phyloP scores from a whole-genome alignment of 352 stramenopile genomes.

The Phytophthora pistaciae region DNA sequence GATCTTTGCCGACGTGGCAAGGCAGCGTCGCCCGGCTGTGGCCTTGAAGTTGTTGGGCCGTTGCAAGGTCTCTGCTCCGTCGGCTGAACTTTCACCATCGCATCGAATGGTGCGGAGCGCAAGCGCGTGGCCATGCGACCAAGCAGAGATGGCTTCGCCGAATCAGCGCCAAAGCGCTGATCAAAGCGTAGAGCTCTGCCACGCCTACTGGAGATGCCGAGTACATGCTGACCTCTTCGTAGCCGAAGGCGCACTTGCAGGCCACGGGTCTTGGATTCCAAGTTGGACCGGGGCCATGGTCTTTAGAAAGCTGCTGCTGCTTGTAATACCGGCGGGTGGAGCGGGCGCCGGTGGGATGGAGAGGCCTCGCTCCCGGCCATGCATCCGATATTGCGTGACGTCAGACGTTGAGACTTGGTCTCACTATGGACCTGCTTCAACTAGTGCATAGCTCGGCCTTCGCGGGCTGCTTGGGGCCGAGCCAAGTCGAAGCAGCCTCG shows the following conservation, averaged over 20 bases:
- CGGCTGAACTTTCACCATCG: conserved; percentile 29
- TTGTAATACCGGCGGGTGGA: conserved; percentile 14
- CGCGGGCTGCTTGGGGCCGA: conserved; percentile 21
- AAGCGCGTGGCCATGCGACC: conserved; percentile 13
- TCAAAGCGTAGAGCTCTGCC: no score
- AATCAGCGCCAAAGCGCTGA: no score
- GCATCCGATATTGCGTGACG: conserved; percentile 2
- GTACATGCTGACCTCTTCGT: not conserved
- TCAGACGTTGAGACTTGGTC: conserved; percentile 7
- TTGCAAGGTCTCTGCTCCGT: conserved; percentile 9
- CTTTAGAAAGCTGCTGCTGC: conserved; percentile 7
- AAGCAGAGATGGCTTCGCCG: conserved; percentile 16
- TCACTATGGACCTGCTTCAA: conserved; percentile 18
- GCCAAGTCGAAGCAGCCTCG: conserved; percentile 14
- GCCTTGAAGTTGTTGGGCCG: conserved; percentile 23
- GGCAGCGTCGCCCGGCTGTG: not conserved
- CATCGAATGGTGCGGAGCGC: conserved; percentile 12
- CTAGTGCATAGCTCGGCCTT: conserved; percentile 16
- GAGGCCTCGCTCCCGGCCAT: conserved; percentile 19
- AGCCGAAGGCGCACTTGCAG: no score
- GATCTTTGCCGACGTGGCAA: conserved; percentile 31
- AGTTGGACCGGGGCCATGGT: not conserved
- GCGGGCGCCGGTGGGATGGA: conserved; percentile 13
- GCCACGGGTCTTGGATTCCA: not conserved
- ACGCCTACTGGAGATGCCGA: not conserved